Percentiles rank a stretch among this genome's conserved stretches.
These are phyloP conservation scores for Trapa bicornis DNA, from an alignment of 345 rosid species.

Conservation along the genomic window DNA sequence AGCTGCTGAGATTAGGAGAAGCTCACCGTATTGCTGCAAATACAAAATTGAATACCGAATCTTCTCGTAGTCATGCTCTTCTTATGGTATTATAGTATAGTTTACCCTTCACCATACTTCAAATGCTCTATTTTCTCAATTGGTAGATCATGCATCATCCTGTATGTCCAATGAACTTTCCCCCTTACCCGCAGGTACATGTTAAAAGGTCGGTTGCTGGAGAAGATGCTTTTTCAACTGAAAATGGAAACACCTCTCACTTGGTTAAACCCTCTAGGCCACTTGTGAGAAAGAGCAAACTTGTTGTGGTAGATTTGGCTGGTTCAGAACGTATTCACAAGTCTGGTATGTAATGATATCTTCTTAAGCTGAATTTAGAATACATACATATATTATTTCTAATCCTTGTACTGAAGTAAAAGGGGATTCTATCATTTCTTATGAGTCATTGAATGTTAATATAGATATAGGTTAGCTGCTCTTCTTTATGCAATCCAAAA, in stretches of 20 bases:
- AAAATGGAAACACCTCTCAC: slow-evolving; percentile 41
- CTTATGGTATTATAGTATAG: slow-evolving; percentile 52
- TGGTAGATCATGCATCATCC: slow-evolving; percentile 10
- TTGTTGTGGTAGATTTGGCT: slow-evolving; percentile 89
- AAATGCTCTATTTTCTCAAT: slow-evolving; percentile 1
- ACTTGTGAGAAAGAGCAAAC: slow-evolving; percentile 74
- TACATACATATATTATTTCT: too few species aligned
- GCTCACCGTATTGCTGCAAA: slow-evolving; percentile 92
- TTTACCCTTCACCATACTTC: slow-evolving; percentile 4
- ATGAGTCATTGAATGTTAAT: not conserved
- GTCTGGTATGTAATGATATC: slow-evolving; percentile 46
- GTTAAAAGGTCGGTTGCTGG: slow-evolving; percentile 65
- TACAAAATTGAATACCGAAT: slow-evolving; percentile 86
- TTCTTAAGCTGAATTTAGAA: not conserved
- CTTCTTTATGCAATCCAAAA: not conserved
- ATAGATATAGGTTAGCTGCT: not conserved
- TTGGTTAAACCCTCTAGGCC: slow-evolving; percentile 63
- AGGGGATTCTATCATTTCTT: not conserved
- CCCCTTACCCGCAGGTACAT: slow-evolving; percentile 46
- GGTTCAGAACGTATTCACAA: slow-evolving; percentile 98
- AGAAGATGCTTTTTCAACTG: slow-evolving; percentile 46
- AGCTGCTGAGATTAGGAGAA: slow-evolving; percentile 75
- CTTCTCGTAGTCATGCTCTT: slow-evolving; percentile 97
- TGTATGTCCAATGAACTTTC: slow-evolving; percentile 1
- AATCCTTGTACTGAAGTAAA: not conserved